Evolutionary conservation across 306 rosid species (phyloP).

Genomic region (Gynostemma pentaphyllum): DNA sequence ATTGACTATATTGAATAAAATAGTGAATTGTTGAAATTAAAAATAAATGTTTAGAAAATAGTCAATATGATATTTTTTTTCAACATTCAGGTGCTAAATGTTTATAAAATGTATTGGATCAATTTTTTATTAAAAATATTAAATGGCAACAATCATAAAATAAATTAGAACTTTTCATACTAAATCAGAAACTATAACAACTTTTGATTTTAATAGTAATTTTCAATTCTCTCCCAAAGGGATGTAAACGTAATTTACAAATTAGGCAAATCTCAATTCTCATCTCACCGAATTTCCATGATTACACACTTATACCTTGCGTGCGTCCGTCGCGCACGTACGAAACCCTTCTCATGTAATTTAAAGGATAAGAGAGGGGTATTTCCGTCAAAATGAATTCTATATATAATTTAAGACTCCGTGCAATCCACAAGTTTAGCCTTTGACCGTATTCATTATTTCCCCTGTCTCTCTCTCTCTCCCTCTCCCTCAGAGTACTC

Average conservation of each 20-base stretch:
- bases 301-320: slow-evolving; percentile 17
- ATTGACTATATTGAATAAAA: too few relatives aligned
- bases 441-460: slow-evolving; percentile 29
- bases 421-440: slow-evolving; percentile 29
- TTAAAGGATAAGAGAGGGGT: slow-evolving; percentile 27
- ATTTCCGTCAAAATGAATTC: slow-evolving; percentile 38
- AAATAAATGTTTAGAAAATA: too few relatives aligned
- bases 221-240: background rate
- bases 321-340: slow-evolving; percentile 15
- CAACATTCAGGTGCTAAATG: too few relatives aligned
- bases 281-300: slow-evolving; percentile 11
- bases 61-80: too few relatives aligned
- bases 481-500: slow-evolving; percentile 13
- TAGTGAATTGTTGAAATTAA: too few relatives aligned
- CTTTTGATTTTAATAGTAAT: background rate
- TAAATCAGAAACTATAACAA: too few relatives aligned
- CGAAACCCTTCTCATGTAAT: background rate
- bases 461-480: slow-evolving; percentile 37
- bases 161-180: too few relatives aligned
- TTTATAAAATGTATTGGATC: too few relatives aligned
- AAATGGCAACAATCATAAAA: too few relatives aligned
- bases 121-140: too few relatives aligned
- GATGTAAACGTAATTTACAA: slow-evolving; percentile 1
- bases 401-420: slow-evolving; percentile 55
- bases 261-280: too few relatives aligned